Base-by-base conservation (phyloP, 1,284 basidiomycete genomes). In the Dichomitus squalens region DNA sequence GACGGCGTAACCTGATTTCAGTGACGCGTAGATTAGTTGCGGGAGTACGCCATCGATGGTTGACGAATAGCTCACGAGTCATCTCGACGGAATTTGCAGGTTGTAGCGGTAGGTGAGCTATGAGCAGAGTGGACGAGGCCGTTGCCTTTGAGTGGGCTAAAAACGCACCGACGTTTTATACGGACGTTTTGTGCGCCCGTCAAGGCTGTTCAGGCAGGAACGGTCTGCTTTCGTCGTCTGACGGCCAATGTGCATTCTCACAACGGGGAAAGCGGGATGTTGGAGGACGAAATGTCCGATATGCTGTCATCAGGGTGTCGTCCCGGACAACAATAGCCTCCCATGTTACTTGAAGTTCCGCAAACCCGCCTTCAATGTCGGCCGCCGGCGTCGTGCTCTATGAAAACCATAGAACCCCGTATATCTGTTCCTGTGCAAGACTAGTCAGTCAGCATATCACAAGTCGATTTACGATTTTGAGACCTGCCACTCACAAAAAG, bases 1-100 rank as follows among this genome's bases (percentile, higher is more conserved):
- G 5, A 81, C 82, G 49, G 76, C 64, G 61, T 73, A 73, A 58
- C 68, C 81, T 81, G 60, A 44, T 29, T 27, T 29, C 11, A n/a
- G 18, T 6, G 44, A 29, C n/a, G 16, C 27, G 25, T 16, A 44
- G 27, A 33, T 7, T 33, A 18, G 27, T 14, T 33, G 16, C 18
- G 5, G 29, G 27, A 29, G 14, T 23, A 11, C 11, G 44, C n/a
- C 44, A 46, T 16, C 7, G 9, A 20, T 33, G 29, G 11, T 18
- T n/a, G 9, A 16, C 43, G 8, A 46, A 9, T 27, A 46, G 29
- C 44, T 46, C 29, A 46, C 44, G 44, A 25, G 41, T 43, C 41
- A 43, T 43, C n/a, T 14, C 3, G 14, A 27, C 14, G n/a, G 14
- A 43, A 5, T 11, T 21, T 43, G 21, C 14, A 21, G 16, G n/a